Evolutionary conservation across 2,329 filamentous ascomycete genomes (phyloP), one percentile per base, ranked within the genome.

Genomic region (Pleoardoris graminearum): DNA sequence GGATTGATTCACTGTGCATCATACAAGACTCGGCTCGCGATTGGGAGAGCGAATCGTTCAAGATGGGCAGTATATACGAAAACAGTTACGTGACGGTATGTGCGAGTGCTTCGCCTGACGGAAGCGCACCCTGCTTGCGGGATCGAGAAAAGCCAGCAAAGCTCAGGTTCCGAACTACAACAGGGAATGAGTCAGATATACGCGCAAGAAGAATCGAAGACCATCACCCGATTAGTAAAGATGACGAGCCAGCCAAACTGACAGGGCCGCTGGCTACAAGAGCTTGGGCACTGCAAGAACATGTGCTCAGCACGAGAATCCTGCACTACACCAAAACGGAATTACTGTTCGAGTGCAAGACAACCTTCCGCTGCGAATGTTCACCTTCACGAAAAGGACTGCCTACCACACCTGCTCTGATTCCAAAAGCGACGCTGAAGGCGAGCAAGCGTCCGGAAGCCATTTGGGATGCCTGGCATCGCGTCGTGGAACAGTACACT

Each of bases 1-100:
- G 70, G 69, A 71, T n/a, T n/a, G n/a, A n/a, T n/a, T n/a, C n/a
- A n/a, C n/a, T n/a, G n/a, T n/a, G n/a, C n/a, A n/a, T n/a, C 21
- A 66, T 72, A 3, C 70, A 73, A 55, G 68, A 71, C 32, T 64
- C 59, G 6, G 41, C 60, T 4, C 52, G 64, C 8, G 70, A 73
- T 47, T 73, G 69, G 68, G 66, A 69, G 51, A 63, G 59, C 1
- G 69, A 73, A 41, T 64, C 66, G 8, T 50, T 62, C 3, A 72
- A 70, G 38, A 72, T 73, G 70, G 61, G 63, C 1, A 61, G 55
- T 35, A 70, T 73, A 3, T 71, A 73, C 47, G 64, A 68, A 39
- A 66, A 68, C 23, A 66, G 62, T 33, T 66, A 68, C 17, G 51
- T 72, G 39, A 72, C 69, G 1, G 66, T 73, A 14, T 65, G 62